These are phyloP conservation scores for Ballota nigra DNA, from an alignment of 257 asterid genomes.

Conservation along the genomic window DNA sequence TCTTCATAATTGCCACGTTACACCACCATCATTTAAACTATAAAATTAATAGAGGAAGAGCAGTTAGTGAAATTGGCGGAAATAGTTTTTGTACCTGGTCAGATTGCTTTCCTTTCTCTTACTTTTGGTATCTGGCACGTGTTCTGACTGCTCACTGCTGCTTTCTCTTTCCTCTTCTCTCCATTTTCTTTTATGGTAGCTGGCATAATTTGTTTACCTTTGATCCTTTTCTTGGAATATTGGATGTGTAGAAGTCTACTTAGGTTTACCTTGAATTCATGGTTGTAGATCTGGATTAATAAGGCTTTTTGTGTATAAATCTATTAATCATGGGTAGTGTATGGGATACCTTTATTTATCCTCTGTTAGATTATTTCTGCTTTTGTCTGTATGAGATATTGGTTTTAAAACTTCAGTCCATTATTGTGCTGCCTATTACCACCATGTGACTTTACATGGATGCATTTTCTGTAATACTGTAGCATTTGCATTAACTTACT, in stretches of 20 bases:
- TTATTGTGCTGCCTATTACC: neutral
- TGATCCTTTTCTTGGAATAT: neutral
- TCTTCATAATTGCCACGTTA: constrained; percentile 13
- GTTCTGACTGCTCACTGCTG: too few relatives aligned
- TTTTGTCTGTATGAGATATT: neutral
- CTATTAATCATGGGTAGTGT: neutral
- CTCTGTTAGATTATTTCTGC: neutral
- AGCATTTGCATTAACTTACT: neutral
- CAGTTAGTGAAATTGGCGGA: constrained; percentile 4
- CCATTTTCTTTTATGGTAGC: neutral
- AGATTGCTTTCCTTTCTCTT: constrained; percentile 16
- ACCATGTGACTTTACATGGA: constrained; percentile 3
- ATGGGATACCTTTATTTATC: neutral
- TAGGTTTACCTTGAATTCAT: neutral
- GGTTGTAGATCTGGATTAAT: neutral
- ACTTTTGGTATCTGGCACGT: too few relatives aligned
- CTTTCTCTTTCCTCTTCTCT: too few relatives aligned
- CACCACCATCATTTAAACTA: constrained; percentile 6
- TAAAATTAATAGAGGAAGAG: neutral
- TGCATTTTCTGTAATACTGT: neutral
- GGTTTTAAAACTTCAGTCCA: neutral
- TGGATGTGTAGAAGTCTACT: neutral
- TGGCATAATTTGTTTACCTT: neutral
- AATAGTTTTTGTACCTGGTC: neutral
- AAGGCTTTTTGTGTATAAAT: neutral